phyloP scores from a whole-genome alignment of 2,329 filamentous ascomycete genomes.

The Epichloe aotearoae region DNA sequence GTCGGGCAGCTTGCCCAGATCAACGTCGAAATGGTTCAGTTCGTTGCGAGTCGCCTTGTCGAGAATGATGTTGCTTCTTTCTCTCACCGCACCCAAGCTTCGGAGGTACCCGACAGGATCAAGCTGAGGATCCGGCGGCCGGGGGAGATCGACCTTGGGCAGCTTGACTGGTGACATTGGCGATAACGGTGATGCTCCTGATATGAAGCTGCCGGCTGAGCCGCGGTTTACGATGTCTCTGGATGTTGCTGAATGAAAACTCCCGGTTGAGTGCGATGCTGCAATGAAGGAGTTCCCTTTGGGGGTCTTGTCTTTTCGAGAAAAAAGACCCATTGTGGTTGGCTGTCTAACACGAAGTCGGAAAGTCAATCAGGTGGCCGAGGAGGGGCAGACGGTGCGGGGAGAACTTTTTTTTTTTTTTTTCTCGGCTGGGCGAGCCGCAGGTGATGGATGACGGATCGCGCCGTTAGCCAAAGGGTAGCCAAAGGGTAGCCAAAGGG shows the following conservation, averaged over 20 bases:
- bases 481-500: too few relatives aligned
- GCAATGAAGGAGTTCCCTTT: constrained; percentile 29
- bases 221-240: constrained; percentile 35
- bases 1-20: constrained; percentile 70
- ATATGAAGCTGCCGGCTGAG: constrained; percentile 33
- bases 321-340: constrained; percentile 40
- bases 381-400: constrained; percentile 9
- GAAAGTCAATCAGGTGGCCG: constrained; percentile 6
- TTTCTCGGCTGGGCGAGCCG: constrained; percentile 2
- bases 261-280: constrained; percentile 34
- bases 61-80: constrained; percentile 60
- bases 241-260: constrained; percentile 37
- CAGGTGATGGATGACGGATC: constrained; percentile 5
- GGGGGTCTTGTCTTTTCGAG: constrained; percentile 37
- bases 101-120: constrained; percentile 85
- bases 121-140: constrained; percentile 72
- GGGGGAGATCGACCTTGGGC: constrained; percentile 73
- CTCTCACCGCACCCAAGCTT: constrained; percentile 77
- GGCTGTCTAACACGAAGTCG: constrained; percentile 4
- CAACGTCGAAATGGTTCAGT: constrained; percentile 77
- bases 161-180: constrained; percentile 42
- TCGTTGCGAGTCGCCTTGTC: constrained; percentile 66
- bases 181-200: constrained; percentile 33
- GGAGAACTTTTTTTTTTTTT: constrained; percentile 5
- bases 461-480: background rate